Evolutionary conservation across 345 rosid species (phyloP).

Genomic region (Gossypium longicalyx): DNA sequence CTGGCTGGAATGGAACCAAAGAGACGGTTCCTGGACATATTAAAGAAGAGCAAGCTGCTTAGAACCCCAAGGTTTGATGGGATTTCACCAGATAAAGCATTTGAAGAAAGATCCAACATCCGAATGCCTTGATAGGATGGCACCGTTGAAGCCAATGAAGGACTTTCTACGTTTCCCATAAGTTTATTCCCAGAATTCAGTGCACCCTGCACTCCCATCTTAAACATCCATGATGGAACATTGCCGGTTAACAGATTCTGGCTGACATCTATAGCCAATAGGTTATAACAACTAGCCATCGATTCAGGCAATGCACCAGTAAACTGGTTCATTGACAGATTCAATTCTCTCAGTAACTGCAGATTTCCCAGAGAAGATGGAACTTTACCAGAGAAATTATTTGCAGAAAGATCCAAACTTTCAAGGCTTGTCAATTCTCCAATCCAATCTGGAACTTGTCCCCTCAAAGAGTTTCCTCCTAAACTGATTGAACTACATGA

Average conservation of each 20-base stretch:
- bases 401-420: conserved; percentile 75
- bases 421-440: conserved; percentile 56
- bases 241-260: conserved; percentile 56
- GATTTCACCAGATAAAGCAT: conserved; percentile 61
- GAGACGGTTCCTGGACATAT: conserved; percentile 64
- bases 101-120: conserved; percentile 70
- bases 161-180: conserved; percentile 23
- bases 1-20: conserved; percentile 55
- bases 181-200: conserved; percentile 35
- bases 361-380: conserved; percentile 67
- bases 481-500: conserved; percentile 48
- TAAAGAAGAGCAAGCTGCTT: conserved; percentile 51
- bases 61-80: conserved; percentile 48
- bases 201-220: conserved; percentile 25
- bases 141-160: conserved; percentile 7
- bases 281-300: conserved; percentile 48
- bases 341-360: conserved; percentile 49
- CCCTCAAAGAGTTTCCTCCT: conserved; percentile 50
- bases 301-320: conserved; percentile 59
- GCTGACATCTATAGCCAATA: conserved; percentile 68
- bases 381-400: conserved; percentile 50
- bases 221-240: conserved; percentile 56
- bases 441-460: conserved; percentile 70
- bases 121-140: conserved; percentile 39
- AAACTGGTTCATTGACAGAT: conserved; percentile 62